Conservation (phyloP, 257 asterid genomes). For the Perilla frutescens region DNA sequence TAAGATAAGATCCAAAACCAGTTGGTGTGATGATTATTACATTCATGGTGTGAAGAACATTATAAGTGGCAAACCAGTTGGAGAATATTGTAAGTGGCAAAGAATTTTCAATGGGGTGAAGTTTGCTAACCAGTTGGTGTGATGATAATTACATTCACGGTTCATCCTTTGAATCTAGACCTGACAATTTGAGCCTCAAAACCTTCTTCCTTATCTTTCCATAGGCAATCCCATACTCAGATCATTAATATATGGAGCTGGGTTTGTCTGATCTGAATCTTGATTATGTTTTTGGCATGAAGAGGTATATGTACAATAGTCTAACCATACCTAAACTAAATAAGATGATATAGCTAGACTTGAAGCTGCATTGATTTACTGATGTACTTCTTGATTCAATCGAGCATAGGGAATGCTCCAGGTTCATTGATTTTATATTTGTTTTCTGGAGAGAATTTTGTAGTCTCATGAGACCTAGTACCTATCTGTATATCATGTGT, state of each 20-base stretch:
- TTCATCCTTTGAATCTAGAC: not conserved
- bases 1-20: conserved; percentile 8
- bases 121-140: not conserved
- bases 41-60: not conserved
- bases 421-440: not conserved
- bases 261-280: not conserved
- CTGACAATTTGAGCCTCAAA: conserved; percentile 2
- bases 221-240: not conserved
- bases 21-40: not conserved
- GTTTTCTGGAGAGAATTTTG: not conserved
- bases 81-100: too few relatives aligned
- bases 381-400: conserved; percentile 20
- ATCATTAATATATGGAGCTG: not conserved
- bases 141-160: not conserved
- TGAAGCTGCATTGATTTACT: not conserved
- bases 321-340: not conserved
- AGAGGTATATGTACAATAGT: not conserved
- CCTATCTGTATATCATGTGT: not conserved
- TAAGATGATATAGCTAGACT: conserved; percentile 15
- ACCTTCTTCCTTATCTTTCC: conserved; percentile 17
- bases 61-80: too few relatives aligned
- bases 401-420: not conserved
- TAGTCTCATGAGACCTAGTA: not conserved
- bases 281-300: conserved; percentile 22
- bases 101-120: too few relatives aligned